Evolutionary conservation across 176 grass and related monocot genomes (phyloP).

Genomic region (Secale cereale): DNA sequence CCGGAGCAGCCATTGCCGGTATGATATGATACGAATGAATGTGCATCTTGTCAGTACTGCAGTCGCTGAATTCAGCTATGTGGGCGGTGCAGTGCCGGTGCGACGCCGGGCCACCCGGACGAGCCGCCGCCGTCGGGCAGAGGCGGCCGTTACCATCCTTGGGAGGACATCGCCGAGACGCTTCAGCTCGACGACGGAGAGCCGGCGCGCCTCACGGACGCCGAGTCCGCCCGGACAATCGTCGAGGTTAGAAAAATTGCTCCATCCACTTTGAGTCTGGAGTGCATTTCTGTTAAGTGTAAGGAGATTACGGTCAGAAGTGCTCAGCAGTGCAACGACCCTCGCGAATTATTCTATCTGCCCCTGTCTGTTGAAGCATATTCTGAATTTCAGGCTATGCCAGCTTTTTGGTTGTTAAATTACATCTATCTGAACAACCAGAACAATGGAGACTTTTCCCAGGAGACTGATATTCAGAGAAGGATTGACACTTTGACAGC

Average conservation of each 20-base stretch:
- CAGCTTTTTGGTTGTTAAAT: no score
- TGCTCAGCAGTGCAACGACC: no score
- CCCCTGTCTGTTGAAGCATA: no score
- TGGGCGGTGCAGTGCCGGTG: slow-evolving; percentile 21
- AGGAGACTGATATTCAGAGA: no score
- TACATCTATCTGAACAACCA: no score
- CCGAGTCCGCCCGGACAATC: slow-evolving; percentile 73
- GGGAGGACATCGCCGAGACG: slow-evolving; percentile 59
- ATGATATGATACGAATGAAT: not conserved
- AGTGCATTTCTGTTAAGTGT: no score
- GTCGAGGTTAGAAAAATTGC: slow-evolving; percentile 52
- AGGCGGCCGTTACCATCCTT: slow-evolving; percentile 58
- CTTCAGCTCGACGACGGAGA: slow-evolving; percentile 27
- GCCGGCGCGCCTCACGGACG: slow-evolving; percentile 49
- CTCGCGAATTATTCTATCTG: no score
- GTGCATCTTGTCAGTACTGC: not conserved
- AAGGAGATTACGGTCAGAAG: no score
- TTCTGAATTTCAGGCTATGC: no score
- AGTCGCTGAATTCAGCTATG: not conserved
- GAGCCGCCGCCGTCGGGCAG: slow-evolving; percentile 18
- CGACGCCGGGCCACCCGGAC: slow-evolving; percentile 36
- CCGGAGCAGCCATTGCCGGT: not conserved
- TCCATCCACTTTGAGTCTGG: not conserved
- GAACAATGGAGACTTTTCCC: no score
- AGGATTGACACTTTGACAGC: no score